Percentiles rank a stretch among this genome's conserved stretches.
phyloP scores from a whole-genome alignment of 164 flowering plant species.

The Vitis amurensis region DNA sequence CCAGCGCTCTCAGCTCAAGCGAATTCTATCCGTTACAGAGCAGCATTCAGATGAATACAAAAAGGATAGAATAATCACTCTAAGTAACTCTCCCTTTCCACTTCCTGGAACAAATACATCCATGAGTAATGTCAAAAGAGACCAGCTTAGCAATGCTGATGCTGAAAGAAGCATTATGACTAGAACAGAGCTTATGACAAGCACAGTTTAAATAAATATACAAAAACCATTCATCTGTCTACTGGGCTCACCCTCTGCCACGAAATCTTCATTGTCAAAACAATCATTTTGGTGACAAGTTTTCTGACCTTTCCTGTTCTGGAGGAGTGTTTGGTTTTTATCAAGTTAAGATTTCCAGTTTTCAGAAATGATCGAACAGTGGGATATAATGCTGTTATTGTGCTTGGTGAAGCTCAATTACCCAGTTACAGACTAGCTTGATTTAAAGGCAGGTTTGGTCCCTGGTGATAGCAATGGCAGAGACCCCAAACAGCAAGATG shows the following conservation, averaged over 20 bases:
- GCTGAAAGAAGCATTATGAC: slow-evolving; percentile 22
- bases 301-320: background rate
- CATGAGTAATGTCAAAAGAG: slow-evolving; percentile 14
- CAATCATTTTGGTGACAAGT: background rate
- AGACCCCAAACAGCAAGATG: background rate
- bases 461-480: background rate
- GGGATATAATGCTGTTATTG: background rate
- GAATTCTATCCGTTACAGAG: slow-evolving; percentile 39
- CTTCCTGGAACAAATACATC: slow-evolving; percentile 33
- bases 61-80: slow-evolving; percentile 33
- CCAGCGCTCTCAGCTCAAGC: slow-evolving; percentile 73
- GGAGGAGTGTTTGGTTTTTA: background rate
- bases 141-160: slow-evolving; percentile 19
- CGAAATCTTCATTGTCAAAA: background rate
- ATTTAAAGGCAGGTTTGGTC: background rate
- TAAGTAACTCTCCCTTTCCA: slow-evolving; percentile 51
- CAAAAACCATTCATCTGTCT: slow-evolving; percentile 1
- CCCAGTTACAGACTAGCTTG: background rate
- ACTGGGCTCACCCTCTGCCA: background rate
- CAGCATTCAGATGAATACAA: slow-evolving; percentile 42
- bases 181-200: slow-evolving; percentile 52
- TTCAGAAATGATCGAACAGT: background rate
- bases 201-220: slow-evolving; percentile 35
- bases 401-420: background rate
- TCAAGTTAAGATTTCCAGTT: background rate